phyloP scores from a whole-genome alignment of 2,329 filamentous ascomycete species.

The Aspergillus proliferans region DNA sequence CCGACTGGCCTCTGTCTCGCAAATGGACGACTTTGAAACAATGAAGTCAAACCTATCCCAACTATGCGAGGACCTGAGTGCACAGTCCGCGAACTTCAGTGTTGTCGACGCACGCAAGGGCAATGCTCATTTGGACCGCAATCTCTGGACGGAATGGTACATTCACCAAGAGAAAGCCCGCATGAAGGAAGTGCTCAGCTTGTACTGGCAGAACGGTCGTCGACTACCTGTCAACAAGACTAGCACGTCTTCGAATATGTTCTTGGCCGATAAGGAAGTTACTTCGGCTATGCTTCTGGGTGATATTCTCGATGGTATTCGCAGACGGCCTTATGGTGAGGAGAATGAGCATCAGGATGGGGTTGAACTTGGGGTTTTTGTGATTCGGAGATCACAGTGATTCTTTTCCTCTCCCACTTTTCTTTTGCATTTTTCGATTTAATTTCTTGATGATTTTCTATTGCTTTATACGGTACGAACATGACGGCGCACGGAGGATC shows the following conservation, averaged over 20 bases:
- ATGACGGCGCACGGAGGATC: no score
- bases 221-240: constrained; percentile 26
- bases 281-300: constrained; percentile 52
- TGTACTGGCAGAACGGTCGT: constrained; percentile 37
- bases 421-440: constrained; percentile 2
- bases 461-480: neutral
- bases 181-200: constrained; percentile 46
- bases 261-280: constrained; percentile 38
- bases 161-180: constrained; percentile 58
- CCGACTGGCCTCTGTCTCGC: constrained; percentile 47
- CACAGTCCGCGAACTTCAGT: constrained; percentile 33
- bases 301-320: constrained; percentile 55
- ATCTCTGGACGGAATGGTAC: constrained; percentile 59
- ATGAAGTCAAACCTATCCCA: constrained; percentile 39
- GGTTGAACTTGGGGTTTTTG: constrained; percentile 45
- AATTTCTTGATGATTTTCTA: neutral
- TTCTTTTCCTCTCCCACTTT: constrained; percentile 2
- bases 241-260: constrained; percentile 11
- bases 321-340: constrained; percentile 42
- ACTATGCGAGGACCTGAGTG: constrained; percentile 37
- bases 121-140: constrained; percentile 45
- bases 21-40: constrained; percentile 50
- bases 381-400: constrained; percentile 40
- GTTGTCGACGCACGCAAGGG: constrained; percentile 48
- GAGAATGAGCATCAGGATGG: constrained; percentile 39